A percentile compares a stretch with the other conserved stretches of the same genome.
Evolutionary conservation across 345 rosid genomes (phyloP).

Genomic region (Clarkia xantiana): DNA sequence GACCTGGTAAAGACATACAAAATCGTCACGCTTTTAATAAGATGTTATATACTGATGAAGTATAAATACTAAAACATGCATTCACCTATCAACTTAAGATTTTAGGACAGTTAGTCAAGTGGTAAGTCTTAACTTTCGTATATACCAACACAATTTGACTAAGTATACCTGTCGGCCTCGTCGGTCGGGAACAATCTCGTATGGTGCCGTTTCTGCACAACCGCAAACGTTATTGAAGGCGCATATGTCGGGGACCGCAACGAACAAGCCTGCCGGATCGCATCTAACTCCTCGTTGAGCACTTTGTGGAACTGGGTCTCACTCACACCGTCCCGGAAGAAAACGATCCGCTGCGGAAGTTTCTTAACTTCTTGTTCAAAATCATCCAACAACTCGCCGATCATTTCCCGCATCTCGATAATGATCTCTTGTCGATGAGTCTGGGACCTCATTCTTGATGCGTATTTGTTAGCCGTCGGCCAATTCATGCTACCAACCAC

Average conservation of each 20-base stretch:
- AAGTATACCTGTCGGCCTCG: no score
- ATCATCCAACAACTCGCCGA: conserved; percentile 64
- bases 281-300: conserved; percentile 59
- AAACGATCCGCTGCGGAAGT: conserved; percentile 74
- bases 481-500: conserved; percentile 99
- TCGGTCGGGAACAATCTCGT: conserved; percentile 63
- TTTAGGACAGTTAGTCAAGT: no score
- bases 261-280: conserved; percentile 54
- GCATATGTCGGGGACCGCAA: conserved; percentile 42
- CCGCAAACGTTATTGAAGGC: conserved; percentile 68
- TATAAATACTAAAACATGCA: no score
- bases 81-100: no score
- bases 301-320: conserved; percentile 84
- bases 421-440: conserved; percentile 91
- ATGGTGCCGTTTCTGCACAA: conserved; percentile 93
- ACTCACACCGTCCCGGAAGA: conserved; percentile 90
- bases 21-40: no score
- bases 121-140: no score
- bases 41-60: no score
- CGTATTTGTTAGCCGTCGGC: conserved; percentile 90
- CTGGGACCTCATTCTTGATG: conserved; percentile 87
- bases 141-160: no score
- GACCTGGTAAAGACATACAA: conserved; percentile 17
- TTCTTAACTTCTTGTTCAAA: conserved; percentile 43
- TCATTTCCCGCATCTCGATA: conserved; percentile 75